phyloP scores from a whole-genome alignment of 2,329 filamentous ascomycete genomes.

The Pseudogymnoascus sp. region DNA sequence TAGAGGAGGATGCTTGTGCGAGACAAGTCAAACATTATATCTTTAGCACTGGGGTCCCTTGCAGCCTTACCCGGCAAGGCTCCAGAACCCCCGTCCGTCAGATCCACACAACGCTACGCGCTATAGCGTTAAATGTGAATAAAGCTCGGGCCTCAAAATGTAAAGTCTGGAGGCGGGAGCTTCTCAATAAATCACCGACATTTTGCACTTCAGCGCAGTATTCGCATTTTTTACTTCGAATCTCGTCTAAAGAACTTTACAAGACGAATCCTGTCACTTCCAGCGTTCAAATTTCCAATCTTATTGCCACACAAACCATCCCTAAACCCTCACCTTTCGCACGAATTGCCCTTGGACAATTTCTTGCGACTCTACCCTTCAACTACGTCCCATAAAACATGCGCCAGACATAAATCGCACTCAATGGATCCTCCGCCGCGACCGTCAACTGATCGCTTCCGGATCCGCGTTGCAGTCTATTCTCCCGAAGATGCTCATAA shows the following conservation, averaged over 20 bases:
- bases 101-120: background rate
- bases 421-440: conserved; percentile 10
- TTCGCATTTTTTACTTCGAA: background rate
- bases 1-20: background rate
- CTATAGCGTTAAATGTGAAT: background rate
- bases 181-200: background rate
- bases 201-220: background rate
- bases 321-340: background rate
- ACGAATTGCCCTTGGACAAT: background rate
- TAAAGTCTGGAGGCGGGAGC: conserved; percentile 7
- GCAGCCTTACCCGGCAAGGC: conserved; percentile 2
- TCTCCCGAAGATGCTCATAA: conserved; percentile 6
- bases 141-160: background rate
- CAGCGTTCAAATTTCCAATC: background rate
- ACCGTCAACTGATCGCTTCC: conserved; percentile 7
- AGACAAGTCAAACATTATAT: background rate
- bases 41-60: background rate
- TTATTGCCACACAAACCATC: background rate
- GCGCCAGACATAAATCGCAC: conserved; percentile 2
- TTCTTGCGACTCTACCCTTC: conserved; percentile 2
- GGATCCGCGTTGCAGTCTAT: conserved; percentile 9
- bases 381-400: background rate
- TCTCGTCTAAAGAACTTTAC: background rate
- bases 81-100: background rate
- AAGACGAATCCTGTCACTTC: background rate